Conservation (phyloP, 2,329 filamentous ascomycete species). For the Chaetomium sp. region DNA sequence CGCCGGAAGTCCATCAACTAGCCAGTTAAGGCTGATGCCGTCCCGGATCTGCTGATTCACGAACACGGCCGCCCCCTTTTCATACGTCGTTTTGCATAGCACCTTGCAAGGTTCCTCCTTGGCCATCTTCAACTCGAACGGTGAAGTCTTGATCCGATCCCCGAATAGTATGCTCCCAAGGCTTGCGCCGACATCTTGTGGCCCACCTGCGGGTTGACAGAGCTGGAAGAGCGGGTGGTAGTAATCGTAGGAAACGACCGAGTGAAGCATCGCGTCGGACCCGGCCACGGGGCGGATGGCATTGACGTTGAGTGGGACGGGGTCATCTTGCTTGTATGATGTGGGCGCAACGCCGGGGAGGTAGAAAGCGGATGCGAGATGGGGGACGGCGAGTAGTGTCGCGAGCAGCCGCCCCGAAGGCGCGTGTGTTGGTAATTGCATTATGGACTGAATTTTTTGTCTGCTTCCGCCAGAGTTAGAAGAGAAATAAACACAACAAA, state of each 20-base stretch:
- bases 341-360: conserved; percentile 92
- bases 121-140: conserved; percentile 82
- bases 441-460: conserved; percentile 21
- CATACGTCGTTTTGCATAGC: conserved; percentile 63
- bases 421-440: conserved; percentile 42
- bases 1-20: conserved; percentile 88
- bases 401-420: conserved; percentile 44
- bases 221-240: conserved; percentile 85
- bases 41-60: conserved; percentile 77
- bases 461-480: not conserved
- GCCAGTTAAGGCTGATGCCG: conserved; percentile 90
- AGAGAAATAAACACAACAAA: not conserved
- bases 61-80: conserved; percentile 63
- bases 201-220: conserved; percentile 71
- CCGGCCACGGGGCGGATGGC: conserved; percentile 80
- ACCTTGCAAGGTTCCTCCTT: conserved; percentile 81
- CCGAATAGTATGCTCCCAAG: conserved; percentile 95
- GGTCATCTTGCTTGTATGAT: conserved; percentile 74
- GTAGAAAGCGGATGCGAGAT: conserved; percentile 72
- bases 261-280: conserved; percentile 71
- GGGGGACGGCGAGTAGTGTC: conserved; percentile 45
- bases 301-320: conserved; percentile 87
- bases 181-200: conserved; percentile 76
- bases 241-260: conserved; percentile 95
- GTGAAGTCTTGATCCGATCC: conserved; percentile 94